Evolutionary conservation across 495 filamentous ascomycete species (phyloP), one percentile per base, ranked within the genome.

Genomic region (Xylaria bambusicola): DNA sequence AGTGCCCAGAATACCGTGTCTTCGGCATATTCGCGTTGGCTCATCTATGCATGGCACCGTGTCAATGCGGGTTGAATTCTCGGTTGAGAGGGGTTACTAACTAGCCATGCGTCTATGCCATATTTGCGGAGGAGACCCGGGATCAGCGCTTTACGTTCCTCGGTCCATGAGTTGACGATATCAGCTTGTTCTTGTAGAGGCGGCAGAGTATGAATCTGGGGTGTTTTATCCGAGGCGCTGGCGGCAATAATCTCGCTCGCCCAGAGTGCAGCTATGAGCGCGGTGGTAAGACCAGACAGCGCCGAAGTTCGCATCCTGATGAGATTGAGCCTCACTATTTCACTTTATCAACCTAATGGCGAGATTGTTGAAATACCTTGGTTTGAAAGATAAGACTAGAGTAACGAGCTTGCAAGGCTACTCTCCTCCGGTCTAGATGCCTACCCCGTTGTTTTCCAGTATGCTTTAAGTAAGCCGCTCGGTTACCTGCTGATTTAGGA

Each of bases 1-100:
- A 80, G 70, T 6, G 76, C 76, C 75, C 75, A 79, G 66, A 80
- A 80, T 23, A 74, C 73, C 0, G 76, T 79, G 44, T 80, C 77
- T 56, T 80, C 77, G 29, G 74, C 74, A 42, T 79, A 76, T 58
- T 80, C 76, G n/a, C 67, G 69, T 55, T 80, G 77, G 68, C 75
- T 77, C 58, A 77, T 77, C 75, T 79, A 54, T 9, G n/a, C 9
- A 23, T 31, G 29, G 12, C 56, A 3, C 59, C 38, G 50, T 20
- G 27, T 21, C 23, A 18, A 40, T 60, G 23, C 49, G 10, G 29
- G 10, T 33, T 5, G 13, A 38, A 12, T 31, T 40, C 8, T 15
- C 5, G 18, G 15, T 27, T 23, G 9, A 33, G 31, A 55, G 35
- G 42, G 36, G 31, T 24, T 2, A 70, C 71, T 1, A 7, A 79